Evolutionary conservation across 495 filamentous ascomycete genomes (phyloP), one percentile per base, ranked within the genome.

Genomic region (Clohesyomyces aquaticus): DNA sequence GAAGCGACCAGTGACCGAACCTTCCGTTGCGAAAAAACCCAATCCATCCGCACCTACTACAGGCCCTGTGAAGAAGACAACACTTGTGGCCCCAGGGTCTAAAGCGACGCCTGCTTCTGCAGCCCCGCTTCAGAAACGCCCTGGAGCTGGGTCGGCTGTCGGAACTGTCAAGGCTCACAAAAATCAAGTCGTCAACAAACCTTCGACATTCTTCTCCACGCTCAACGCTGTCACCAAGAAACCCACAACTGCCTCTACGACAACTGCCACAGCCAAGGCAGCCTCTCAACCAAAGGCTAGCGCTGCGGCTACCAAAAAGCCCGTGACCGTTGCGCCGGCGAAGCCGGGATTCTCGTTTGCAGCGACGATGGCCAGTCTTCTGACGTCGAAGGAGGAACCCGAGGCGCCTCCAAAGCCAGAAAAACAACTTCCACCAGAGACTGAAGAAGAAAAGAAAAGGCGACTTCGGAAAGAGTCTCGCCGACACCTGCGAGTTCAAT

Each of bases 381-480:
- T 80, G 29, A 87, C 88, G 69, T 82, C 83, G 11, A 86, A 85
- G 45, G 61, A 62, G 54, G 83, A 88, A 48, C 69, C 83, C 14
- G 80, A 82, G 23, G 78, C 78, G 23, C 73, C 79, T 2, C 71
- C 75, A 1, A 81, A 86, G 56, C 76, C 81, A 9, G 73, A 77
- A 21, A 80, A 86, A 50, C 76, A 82, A 29, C 73, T 77, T 1
- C 79, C 85, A 0, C 83, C 85, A 0, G 91, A 96, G 77, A 95
- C 91, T 0, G 80, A 86, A 23, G 89, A 92, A 66, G 83, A 95
- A 72, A 86, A 82, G 42, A 74, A 78, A 23, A 90, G 86, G 66
- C 84, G 92, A 22, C 77, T 93, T 3, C 84, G 91, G 29, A 96
- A 92, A 66, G 91, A 96, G 71, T 80, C 83, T 27, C 83, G 91